A percentile compares a stretch with the other conserved stretches of the same genome.
phyloP scores from a whole-genome alignment of 2,329 filamentous ascomycete genomes.

The Botryotinia calthae region DNA sequence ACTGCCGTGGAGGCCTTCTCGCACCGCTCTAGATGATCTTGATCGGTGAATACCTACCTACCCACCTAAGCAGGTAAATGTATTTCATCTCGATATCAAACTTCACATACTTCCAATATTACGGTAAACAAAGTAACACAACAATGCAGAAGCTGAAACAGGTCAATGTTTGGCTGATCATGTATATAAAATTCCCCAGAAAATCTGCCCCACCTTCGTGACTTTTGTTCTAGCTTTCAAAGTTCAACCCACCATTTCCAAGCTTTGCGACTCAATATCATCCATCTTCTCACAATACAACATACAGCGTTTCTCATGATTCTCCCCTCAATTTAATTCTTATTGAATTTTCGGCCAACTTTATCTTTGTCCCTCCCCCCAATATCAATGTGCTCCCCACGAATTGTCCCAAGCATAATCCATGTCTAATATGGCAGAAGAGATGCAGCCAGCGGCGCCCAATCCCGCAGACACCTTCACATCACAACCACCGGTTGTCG shows the following conservation, averaged over 20 bases:
- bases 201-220: conserved; percentile 20
- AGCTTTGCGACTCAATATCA: conserved; percentile 14
- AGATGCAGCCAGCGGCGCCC: conserved; percentile 33
- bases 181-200: conserved; percentile 14
- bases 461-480: conserved; percentile 30
- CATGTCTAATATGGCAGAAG: conserved; percentile 40
- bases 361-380: background rate
- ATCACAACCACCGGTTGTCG: conserved; percentile 33
- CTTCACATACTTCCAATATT: background rate
- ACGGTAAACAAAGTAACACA: conserved; percentile 3
- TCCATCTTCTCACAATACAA: background rate
- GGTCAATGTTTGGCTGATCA: background rate
- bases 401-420: conserved; percentile 21
- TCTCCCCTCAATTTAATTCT: background rate
- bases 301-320: background rate
- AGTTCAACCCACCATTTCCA: conserved; percentile 10
- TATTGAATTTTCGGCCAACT: conserved; percentile 1
- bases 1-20: background rate
- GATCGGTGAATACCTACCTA: background rate
- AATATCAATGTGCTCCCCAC: conserved; percentile 20
- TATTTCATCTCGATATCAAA: background rate
- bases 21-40: background rate
- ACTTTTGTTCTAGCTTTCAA: conserved; percentile 18
- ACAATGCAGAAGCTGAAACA: background rate
- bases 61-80: background rate